Evolutionary conservation across 306 rosid species (phyloP).

Genomic region (Malus sieversii): DNA sequence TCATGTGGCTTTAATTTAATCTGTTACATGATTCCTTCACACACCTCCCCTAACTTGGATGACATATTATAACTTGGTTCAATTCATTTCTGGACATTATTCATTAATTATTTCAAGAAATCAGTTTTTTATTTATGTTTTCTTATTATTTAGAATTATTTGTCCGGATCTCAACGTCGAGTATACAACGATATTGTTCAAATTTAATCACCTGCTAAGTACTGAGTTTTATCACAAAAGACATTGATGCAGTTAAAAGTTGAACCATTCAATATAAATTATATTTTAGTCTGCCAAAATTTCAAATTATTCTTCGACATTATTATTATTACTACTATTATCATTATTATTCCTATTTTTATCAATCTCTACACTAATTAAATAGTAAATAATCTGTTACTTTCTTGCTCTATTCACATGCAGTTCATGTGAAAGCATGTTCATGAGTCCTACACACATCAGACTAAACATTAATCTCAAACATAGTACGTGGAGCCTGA

Average conservation of each 20-base stretch:
- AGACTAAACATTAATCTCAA: background rate
- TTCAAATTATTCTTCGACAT: no score
- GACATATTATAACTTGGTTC: background rate
- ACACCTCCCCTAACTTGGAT: background rate
- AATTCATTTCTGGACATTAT: background rate
- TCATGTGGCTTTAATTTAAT: background rate
- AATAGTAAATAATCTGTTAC: slow-evolving; percentile 1
- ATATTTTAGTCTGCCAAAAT: no score
- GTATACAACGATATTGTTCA: no score
- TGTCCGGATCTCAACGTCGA: background rate
- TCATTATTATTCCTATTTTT: no score
- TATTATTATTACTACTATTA: no score
- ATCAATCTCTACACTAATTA: background rate
- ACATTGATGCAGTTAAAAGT: no score
- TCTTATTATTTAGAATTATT: background rate
- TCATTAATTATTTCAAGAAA: background rate
- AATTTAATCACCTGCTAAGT: no score
- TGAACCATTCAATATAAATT: no score
- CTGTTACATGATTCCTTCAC: background rate
- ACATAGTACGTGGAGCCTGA: background rate
- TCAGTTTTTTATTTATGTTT: background rate
- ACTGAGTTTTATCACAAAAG: no score
- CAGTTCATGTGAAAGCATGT: slow-evolving; percentile 21
- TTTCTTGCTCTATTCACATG: slow-evolving; percentile 31
- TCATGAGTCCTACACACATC: background rate